phyloP scores from a whole-genome alignment of 768 basidiomycete species.

The Tricholoma saponaceum region DNA sequence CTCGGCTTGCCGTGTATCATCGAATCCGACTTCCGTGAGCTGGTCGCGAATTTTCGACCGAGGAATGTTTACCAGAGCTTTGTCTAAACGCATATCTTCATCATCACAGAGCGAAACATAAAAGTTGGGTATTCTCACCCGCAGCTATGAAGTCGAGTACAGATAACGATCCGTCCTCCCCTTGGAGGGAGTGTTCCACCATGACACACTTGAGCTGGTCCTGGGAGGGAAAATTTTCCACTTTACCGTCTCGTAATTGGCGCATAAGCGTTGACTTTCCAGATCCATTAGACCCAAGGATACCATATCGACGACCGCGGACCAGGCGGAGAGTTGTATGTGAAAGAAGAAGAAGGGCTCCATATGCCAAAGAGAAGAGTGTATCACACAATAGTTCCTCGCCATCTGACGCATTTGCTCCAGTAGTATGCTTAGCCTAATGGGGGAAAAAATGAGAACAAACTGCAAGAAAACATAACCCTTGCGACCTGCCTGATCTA shows the following conservation, averaged over 20 bases:
- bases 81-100: constrained; percentile 43
- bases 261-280: constrained; percentile 97
- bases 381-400: constrained; percentile 90
- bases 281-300: constrained; percentile 93
- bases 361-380: constrained; percentile 93
- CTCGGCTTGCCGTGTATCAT: constrained; percentile 79
- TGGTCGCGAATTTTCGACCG: constrained; percentile 73
- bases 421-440: constrained; percentile 56
- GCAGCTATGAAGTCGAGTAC: constrained; percentile 89
- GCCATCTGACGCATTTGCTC: constrained; percentile 50
- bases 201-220: constrained; percentile 86
- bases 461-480: constrained; percentile 12
- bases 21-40: constrained; percentile 87
- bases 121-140: constrained; percentile 40
- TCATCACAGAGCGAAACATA: background rate
- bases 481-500: constrained; percentile 65
- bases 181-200: constrained; percentile 96
- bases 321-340: constrained; percentile 88
- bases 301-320: constrained; percentile 91
- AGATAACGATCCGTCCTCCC: constrained; percentile 80
- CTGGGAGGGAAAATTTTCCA: constrained; percentile 93
- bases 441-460: constrained; percentile 4
- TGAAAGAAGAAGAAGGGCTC: constrained; percentile 88
- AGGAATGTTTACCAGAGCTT: constrained; percentile 56
- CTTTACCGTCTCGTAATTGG: constrained; percentile 91